Evolutionary conservation across 192 early-diverging fungal genomes (phyloP).

Genomic region (Coemansia brasiliensis): DNA sequence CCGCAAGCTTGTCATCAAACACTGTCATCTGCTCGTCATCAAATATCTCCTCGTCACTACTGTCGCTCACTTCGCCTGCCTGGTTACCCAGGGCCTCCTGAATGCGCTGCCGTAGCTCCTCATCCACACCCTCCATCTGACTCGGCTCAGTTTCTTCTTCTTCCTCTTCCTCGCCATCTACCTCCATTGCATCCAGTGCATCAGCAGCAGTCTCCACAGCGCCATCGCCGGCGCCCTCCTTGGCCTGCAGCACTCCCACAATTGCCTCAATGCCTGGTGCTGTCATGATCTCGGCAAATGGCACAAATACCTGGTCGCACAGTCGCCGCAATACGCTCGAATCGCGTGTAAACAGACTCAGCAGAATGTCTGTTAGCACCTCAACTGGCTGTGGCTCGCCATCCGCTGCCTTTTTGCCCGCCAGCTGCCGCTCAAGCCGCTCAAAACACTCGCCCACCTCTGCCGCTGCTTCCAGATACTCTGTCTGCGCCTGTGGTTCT

Average conservation of each 20-base stretch:
- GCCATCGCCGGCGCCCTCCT: constrained; percentile 61
- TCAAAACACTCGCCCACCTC: constrained; percentile 78
- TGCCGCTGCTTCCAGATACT: constrained; percentile 55
- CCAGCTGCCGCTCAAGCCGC: constrained; percentile 59
- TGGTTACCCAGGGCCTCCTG: constrained; percentile 63
- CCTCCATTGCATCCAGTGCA: constrained; percentile 45
- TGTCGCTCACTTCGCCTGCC: constrained; percentile 54
- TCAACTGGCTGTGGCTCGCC: constrained; percentile 80
- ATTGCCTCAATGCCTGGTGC: constrained; percentile 75
- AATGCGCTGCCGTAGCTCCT: constrained; percentile 73
- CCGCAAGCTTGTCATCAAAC: constrained; percentile 90
- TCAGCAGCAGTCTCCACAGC: constrained; percentile 58
- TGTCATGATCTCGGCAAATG: constrained; percentile 76
- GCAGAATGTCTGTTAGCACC: constrained; percentile 88
- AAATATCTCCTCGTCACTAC: constrained; percentile 61
- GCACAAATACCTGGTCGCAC: constrained; percentile 81
- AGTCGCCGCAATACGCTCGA: constrained; percentile 73
- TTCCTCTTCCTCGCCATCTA: constrained; percentile 54
- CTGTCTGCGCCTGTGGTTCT: constrained; percentile 65
- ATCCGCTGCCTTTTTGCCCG: constrained; percentile 32
- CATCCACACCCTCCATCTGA: constrained; percentile 61
- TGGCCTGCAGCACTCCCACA: constrained; percentile 65
- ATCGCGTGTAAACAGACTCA: constrained; percentile 84
- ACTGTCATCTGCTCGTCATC: constrained; percentile 86
- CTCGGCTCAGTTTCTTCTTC: constrained; percentile 56